Evolutionary conservation across 306 rosid species (phyloP).

Genomic region (Prunus davidiana): DNA sequence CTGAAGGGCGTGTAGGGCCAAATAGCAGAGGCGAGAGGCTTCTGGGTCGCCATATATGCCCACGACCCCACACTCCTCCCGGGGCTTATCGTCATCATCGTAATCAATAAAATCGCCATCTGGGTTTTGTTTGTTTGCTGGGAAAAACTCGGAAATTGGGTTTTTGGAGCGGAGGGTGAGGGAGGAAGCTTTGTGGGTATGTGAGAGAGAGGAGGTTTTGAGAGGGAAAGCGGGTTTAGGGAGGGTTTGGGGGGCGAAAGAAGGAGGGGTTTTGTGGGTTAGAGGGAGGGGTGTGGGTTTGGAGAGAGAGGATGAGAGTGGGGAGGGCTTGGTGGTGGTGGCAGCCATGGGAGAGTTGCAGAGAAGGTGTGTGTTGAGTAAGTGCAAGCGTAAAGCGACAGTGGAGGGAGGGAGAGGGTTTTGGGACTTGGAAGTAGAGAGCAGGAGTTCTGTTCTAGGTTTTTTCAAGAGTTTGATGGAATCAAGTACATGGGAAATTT

Average conservation of each 20-base stretch:
- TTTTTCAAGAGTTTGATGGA: neutral
- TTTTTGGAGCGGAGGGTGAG: conserved; percentile 25
- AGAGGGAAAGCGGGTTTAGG: conserved; percentile 12
- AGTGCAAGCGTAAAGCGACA: neutral
- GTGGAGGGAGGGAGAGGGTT: neutral
- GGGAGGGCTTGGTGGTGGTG: conserved; percentile 25
- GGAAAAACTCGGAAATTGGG: conserved; percentile 36
- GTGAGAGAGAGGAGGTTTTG: conserved; percentile 4
- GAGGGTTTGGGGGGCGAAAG: conserved; percentile 28
- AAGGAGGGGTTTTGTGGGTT: conserved; percentile 8
- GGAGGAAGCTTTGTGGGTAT: conserved; percentile 7
- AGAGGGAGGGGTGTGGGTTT: conserved; percentile 16
- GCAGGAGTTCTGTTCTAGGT: conserved; percentile 8
- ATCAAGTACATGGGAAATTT: no score
- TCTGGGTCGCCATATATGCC: conserved; percentile 82
- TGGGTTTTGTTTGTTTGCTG: conserved; percentile 10
- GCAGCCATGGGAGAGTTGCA: conserved; percentile 33
- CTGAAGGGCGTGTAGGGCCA: conserved; percentile 90
- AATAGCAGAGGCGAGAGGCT: conserved; percentile 64
- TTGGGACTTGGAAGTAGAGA: neutral
- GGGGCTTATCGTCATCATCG: conserved; percentile 64
- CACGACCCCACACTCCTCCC: conserved; percentile 93
- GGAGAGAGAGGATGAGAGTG: conserved; percentile 36
- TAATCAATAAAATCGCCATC: neutral
- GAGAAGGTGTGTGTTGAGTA: neutral